Evolutionary conservation across 2,329 filamentous ascomycete species (phyloP), one percentile per base, ranked within the genome.

Genomic region (Colletotrichum navitas): DNA sequence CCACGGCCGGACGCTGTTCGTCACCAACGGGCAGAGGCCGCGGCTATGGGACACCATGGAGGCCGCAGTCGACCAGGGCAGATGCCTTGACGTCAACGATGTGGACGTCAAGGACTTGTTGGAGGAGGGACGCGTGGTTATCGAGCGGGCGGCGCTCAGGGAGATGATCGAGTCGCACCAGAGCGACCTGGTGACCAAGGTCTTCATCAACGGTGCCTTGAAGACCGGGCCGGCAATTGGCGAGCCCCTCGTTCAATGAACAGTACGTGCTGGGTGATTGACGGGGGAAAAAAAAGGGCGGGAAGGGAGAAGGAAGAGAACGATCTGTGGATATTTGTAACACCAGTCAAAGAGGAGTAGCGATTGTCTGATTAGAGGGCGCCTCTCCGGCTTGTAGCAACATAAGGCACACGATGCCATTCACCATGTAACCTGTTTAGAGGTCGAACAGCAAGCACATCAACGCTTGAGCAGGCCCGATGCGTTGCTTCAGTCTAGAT

Each of bases 51-150:
- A 86, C 47, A 91, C 91, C 43, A 85, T 97, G 78, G 86, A 88
- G 63, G 83, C 88, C 71, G 82, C 91, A 73, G 88, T 87, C 11
- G 84, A 88, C 77, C 88, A 94, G 73, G 94, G 93, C 26, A 88
- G 90, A 67, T 91, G 92, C 11, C 84, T 94, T 76, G 87, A 89
- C 68, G 85, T 92, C 71, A 84, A 87, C n/a, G 92, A 97, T 74
- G 94, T 99, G 45, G 96, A 98, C 82, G 94, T 99, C 74, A 99
- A 98, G 88, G 93, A 98, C 80, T 82, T 99, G 74, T 83, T 99
- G 75, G 93, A 96, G 84, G 91, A 92, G 65, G 93, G 93, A 65
- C 90, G 94, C 77, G 85, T 99, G 72, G 91, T 99, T 72, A 90
- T 99, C 77, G 96, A 99, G 88, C 90, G 92, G 80, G 83, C 85